phyloP scores from a whole-genome alignment of 208 protist species.

The Perkinsela sp. region DNA sequence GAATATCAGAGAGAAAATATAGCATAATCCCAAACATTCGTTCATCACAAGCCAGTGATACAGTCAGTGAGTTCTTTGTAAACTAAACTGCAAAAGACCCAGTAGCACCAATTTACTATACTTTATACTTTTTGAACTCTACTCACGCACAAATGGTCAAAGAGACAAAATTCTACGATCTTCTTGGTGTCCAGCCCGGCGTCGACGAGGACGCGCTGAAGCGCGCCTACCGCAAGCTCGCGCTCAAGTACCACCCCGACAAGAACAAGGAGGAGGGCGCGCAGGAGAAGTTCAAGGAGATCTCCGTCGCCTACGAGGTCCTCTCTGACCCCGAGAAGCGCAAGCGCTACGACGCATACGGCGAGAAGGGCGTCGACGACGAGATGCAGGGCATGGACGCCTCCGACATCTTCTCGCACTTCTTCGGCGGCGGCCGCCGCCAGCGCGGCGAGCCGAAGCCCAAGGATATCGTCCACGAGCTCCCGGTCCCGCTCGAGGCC shows the following conservation, averaged over 20 bases:
- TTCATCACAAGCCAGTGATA: too few species aligned
- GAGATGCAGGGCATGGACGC: constrained; percentile 50
- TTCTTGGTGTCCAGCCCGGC: constrained; percentile 31
- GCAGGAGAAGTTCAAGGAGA: constrained; percentile 72
- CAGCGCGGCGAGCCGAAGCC: constrained; percentile 65
- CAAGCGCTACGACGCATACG: constrained; percentile 84
- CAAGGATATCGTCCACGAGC: constrained; percentile 74
- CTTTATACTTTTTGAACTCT: not conserved
- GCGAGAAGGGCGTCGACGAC: constrained; percentile 78
- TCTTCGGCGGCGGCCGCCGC: constrained; percentile 55
- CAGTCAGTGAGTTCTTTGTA: too few species aligned
- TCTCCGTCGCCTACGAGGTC: constrained; percentile 86
- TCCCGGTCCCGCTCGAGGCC: constrained; percentile 76
- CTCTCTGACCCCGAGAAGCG: constrained; percentile 84
- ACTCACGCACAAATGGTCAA: constrained; percentile 28
- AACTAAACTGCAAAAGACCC: too few species aligned
- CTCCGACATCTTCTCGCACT: constrained; percentile 57
- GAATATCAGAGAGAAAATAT: too few species aligned
- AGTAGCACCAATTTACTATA: too few species aligned
- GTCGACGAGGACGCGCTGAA: constrained; percentile 66
- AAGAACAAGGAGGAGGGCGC: constrained; percentile 56
- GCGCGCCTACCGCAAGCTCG: constrained; percentile 64
- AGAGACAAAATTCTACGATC: constrained; percentile 63
- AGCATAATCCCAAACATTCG: too few species aligned
- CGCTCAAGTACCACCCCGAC: constrained; percentile 75